Evolutionary conservation across 2,329 filamentous ascomycete species (phyloP), one percentile per base, ranked within the genome.

Genomic region (Didymellaceae sp.): DNA sequence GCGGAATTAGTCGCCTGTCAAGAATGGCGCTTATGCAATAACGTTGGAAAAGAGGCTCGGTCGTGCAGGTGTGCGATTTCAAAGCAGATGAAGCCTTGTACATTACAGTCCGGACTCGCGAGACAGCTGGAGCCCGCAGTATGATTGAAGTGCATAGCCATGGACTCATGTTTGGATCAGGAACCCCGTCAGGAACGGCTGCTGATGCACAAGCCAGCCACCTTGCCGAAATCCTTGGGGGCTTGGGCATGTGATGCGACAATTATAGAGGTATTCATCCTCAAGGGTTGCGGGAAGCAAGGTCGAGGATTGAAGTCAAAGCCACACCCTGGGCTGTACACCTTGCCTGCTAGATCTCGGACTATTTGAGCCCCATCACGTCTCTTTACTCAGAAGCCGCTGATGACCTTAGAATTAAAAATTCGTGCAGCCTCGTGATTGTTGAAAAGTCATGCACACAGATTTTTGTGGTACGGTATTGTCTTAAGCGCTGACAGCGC

Each of bases 11-110:
- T 44, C 32, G 57, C 55, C 54, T 66, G 59, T 65, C 62, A 66
- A 51, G 62, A 63, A 58, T 61, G 61, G 59, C 68, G 68, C 68
- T 72, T 70, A 71, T 72, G 69, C 69, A 71, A 63, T 67, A 62
- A 70, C 68, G 68, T 70, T 72, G 58, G 49, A 54, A 46, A 62
- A 54, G 62, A 53, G 45, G 58, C 62, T 70, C 67, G 68, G 66
- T 66, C 70, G 66, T 63, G 65, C 52, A 54, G n/a, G 53, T 41
- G 49, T 42, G 54, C 52, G 58, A 69, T 71, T 72, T 67, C 63
- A 69, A 67, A 69, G 62, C 65, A 68, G 33, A 55, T 42, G 48
- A 52, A 21, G 25, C 25, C 37, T 38, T 7, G 43, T 6, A 10
- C 35, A 7, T 25, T 31, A 43, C 42, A 44, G 35, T 55, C 51